A percentile compares a stretch with the other conserved stretches of the same genome.
Conservation (phyloP, 805 yeast genomes). For the Saccharomycopsis olivae region DNA sequence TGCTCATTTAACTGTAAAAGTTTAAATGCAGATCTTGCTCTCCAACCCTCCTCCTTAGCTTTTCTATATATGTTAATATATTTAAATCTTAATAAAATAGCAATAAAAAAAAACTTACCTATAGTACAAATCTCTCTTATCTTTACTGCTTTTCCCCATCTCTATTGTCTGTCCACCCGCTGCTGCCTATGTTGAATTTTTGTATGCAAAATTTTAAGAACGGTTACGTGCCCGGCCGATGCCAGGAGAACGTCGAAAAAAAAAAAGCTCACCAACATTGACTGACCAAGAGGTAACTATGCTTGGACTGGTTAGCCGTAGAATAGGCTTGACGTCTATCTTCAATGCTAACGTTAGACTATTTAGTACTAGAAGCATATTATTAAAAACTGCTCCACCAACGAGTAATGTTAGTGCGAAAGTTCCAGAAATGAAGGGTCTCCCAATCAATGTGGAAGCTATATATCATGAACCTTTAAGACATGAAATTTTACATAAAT, state of each 20-base stretch:
- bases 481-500: conserved; percentile 56
- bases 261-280: too few species aligned
- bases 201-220: too few species aligned
- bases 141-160: conserved; percentile 94
- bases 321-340: too few species aligned
- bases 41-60: conserved; percentile 97
- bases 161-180: too few species aligned
- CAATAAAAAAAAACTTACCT: conserved; percentile 21
- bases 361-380: neutral
- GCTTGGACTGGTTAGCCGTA: too few species aligned
- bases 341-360: too few species aligned
- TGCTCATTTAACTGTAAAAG: conserved; percentile 84
- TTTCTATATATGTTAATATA: conserved; percentile 34
- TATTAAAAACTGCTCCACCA: conserved; percentile 10
- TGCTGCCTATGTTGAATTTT: too few species aligned
- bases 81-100: neutral
- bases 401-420: conserved; percentile 4
- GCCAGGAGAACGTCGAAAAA: too few species aligned
- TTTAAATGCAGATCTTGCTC: conserved; percentile 95
- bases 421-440: too few species aligned
- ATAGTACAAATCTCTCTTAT: conserved; percentile 85
- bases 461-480: conserved; percentile 73
- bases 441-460: conserved; percentile 79
- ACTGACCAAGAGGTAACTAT: too few species aligned
- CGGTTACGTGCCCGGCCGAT: too few species aligned